Base-by-base conservation (phyloP, 2,329 filamentous ascomycete species). In the Sporothrix protearum region DNA sequence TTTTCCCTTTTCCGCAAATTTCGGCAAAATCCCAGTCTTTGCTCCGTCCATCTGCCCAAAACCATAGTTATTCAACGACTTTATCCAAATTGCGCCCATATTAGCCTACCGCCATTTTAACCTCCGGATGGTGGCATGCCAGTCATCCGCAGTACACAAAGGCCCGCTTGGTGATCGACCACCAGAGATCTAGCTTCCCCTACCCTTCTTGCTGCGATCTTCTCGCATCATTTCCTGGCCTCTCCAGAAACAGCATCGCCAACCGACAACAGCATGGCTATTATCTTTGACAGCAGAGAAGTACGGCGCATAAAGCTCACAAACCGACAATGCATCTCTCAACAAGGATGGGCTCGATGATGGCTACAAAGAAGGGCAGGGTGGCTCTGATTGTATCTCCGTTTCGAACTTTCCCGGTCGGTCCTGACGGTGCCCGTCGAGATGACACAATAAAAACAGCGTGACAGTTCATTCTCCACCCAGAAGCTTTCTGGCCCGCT, bases 21-120 rank as follows among this genome's bases (percentile, higher is more conserved):
- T n/a, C 59, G 59, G 59, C 59, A 63, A 63, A 63, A 63, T 42
- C 14, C 59, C 42, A 25, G 28, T 5, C 36, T 22, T 42, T 42
- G 33, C 59, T 42, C n/a, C n/a, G 59, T 16, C n/a, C 33, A 63
- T 63, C n/a, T 63, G 33, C 6, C 22, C 36, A 42, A 39, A 63
- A 12, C n/a, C n/a, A 9, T 30, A n/a, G 30, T n/a, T n/a, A 12
- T 30, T 36, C 19, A 25, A n/a, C 49, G 49, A 69, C 33, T 68
- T 69, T 69, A 69, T 57, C 67, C 67, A 69, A 36, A 69, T 30
- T 57, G 16, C 67, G 9, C 25, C 49, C 49, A 55, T 42, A 69
- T 36, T 69, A 33, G n/a, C 33, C 67, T 28, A 10, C 49, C 49
- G 57, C 49, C 47, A 68, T 47, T 22, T 10, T 39, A 30, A 33